These are phyloP conservation scores for Hypomontagnella monticulosa DNA, from an alignment of 495 filamentous ascomycete species.

Conservation along the genomic window DNA sequence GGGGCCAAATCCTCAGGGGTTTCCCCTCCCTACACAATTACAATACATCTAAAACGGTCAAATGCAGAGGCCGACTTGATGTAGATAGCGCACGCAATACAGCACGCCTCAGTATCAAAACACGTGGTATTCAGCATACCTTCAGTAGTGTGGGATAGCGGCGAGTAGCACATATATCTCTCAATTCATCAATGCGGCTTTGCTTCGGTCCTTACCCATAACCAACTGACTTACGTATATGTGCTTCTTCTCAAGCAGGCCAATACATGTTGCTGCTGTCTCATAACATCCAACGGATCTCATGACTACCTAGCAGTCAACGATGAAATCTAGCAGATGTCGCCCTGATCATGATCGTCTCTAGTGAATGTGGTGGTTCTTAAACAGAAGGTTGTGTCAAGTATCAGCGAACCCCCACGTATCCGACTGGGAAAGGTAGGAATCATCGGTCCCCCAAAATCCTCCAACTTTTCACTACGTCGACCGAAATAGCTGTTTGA, in stretches of 20 bases:
- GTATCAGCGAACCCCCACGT: constrained; percentile 18
- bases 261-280: not conserved
- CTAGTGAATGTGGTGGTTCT: not conserved
- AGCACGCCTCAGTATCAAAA: not conserved
- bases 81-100: not conserved
- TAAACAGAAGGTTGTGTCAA: constrained; percentile 15
- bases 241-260: too few species aligned
- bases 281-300: not conserved
- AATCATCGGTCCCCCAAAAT: constrained; percentile 22
- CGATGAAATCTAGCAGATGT: not conserved
- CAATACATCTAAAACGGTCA: not conserved
- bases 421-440: constrained; percentile 17
- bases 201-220: too few species aligned
- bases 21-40: too few species aligned
- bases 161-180: too few species aligned
- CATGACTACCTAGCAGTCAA: not conserved
- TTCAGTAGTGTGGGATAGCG: too few species aligned
- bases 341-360: not conserved
- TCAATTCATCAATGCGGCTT: too few species aligned
- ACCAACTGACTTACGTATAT: too few species aligned
- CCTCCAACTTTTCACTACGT: constrained; percentile 28
- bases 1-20: not conserved
- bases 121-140: too few species aligned
- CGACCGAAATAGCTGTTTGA: constrained; percentile 17
- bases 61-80: not conserved